Conservation (phyloP, 441 rosid species). For the Hypseocharis bilobata region DNA sequence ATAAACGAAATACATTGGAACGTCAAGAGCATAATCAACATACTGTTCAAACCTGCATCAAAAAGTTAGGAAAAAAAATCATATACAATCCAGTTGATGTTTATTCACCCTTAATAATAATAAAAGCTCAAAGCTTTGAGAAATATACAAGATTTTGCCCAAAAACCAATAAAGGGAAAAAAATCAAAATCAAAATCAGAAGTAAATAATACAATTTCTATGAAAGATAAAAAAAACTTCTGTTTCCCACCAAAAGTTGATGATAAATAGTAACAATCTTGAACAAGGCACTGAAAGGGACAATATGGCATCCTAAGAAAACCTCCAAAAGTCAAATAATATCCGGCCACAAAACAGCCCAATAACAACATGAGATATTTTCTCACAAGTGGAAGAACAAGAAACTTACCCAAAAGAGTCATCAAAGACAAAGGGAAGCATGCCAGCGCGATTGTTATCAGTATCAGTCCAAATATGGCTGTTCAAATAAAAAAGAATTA, state of each 20-base stretch:
- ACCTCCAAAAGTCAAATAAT: background rate
- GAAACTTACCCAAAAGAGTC: conserved; percentile 74
- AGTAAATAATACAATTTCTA: background rate
- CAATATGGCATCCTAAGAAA: too few species aligned
- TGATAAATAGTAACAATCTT: background rate
- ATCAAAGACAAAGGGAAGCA: conserved; percentile 91
- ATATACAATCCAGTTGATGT: background rate
- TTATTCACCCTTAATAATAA: background rate
- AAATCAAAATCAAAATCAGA: background rate
- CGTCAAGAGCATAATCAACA: conserved; percentile 95
- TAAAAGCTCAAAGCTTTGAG: background rate
- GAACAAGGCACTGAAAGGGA: too few species aligned
- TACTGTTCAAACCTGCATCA: conserved; percentile 87
- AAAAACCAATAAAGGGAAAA: background rate
- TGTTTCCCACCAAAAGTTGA: background rate
- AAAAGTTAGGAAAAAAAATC: background rate
- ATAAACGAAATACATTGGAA: conserved; percentile 95
- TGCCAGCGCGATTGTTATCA: conserved; percentile 78
- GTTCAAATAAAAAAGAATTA: conserved; percentile 29
- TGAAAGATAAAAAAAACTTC: background rate
- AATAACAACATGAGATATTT: background rate
- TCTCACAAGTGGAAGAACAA: background rate
- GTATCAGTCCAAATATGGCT: conserved; percentile 96
- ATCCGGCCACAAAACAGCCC: background rate
- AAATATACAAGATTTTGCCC: background rate